Conservation (phyloP, 78 protist species). For the Dictyostelium purpureum region DNA sequence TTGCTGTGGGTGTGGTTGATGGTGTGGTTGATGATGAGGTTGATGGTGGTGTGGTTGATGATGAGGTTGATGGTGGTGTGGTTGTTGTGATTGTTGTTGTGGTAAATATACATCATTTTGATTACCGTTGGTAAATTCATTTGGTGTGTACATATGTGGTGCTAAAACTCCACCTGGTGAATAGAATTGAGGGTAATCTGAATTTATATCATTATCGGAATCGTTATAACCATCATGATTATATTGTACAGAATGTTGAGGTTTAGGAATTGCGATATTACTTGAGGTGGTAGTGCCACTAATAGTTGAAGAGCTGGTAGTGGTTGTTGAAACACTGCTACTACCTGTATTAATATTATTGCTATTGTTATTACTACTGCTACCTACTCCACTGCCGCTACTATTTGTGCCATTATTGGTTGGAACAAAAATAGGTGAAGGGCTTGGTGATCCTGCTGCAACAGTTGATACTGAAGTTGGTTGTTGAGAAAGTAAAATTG, state of each 20-base stretch:
- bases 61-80: neutral
- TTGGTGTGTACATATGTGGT: constrained; percentile 63
- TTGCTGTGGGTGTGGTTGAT: constrained; percentile 24
- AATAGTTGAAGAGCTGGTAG: too few relatives aligned
- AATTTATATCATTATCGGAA: neutral
- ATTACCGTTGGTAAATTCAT: neutral
- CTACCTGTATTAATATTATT: neutral
- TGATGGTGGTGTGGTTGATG: constrained; percentile 37
- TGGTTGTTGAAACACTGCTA: neutral
- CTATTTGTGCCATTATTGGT: neutral
- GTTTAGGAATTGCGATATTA: neutral
- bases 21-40: neutral
- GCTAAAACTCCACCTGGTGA: constrained; percentile 20
- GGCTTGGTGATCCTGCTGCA: neutral
- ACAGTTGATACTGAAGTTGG: neutral
- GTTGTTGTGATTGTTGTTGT: neutral
- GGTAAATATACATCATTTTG: neutral
- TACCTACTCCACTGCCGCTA: neutral
- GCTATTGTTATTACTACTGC: neutral
- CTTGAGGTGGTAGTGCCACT: too few relatives aligned
- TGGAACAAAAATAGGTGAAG: neutral
- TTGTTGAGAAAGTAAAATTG: neutral
- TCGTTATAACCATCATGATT: neutral
- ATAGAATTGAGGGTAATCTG: neutral
- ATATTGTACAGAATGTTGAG: neutral